Evolutionary conservation across 306 rosid species (phyloP).

Genomic region (Adenanthera pavonina): DNA sequence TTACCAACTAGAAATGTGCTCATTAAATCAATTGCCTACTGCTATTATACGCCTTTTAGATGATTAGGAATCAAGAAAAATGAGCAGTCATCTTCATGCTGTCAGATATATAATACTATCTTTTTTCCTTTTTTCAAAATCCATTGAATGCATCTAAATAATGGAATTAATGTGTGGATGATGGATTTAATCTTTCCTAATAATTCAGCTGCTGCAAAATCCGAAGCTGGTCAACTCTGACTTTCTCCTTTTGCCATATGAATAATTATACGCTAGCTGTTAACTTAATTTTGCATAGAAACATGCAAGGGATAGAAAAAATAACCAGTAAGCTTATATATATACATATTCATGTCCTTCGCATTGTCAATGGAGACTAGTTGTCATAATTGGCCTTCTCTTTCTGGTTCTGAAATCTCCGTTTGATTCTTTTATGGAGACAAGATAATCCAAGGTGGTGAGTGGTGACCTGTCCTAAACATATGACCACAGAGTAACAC

Average conservation of each 20-base stretch:
- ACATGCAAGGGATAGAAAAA: too few relatives aligned
- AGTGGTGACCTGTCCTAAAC: not conserved
- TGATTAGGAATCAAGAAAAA: conserved; percentile 7
- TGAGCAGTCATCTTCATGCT: not conserved
- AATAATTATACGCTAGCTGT: too few relatives aligned
- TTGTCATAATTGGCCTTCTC: conserved; percentile 31
- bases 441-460: conserved; percentile 7
- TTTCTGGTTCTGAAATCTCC: conserved; percentile 22
- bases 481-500: not conserved
- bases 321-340: too few relatives aligned
- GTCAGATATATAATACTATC: not conserved
- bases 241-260: not conserved
- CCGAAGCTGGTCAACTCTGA: conserved; percentile 27
- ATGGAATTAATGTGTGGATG: not conserved
- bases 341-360: not conserved
- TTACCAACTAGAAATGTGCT: not conserved
- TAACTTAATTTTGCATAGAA: too few relatives aligned
- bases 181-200: conserved; percentile 1
- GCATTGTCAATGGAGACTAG: conserved; percentile 29
- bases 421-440: conserved; percentile 41
- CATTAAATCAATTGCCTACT: conserved; percentile 6
- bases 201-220: not conserved
- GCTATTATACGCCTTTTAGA: not conserved
- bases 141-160: not conserved
- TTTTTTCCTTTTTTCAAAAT: not conserved